A percentile compares a stretch with the other conserved stretches of the same genome.
Evolutionary conservation across 106 monocot species (phyloP).

Genomic region (Gastrodia elata): DNA sequence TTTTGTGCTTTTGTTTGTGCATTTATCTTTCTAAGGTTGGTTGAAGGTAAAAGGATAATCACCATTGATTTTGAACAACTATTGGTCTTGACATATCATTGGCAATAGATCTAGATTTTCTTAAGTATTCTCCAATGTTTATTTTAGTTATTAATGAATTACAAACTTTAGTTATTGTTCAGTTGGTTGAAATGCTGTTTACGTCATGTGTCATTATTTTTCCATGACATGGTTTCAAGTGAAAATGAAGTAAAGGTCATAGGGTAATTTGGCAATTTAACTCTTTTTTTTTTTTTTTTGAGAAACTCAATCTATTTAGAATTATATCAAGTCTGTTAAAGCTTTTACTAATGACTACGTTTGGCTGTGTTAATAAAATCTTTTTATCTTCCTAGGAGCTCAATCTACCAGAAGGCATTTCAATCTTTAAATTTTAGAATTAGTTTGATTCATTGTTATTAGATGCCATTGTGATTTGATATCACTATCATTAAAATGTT

Average conservation of each 20-base stretch:
- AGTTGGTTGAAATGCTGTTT: no score
- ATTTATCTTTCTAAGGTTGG: no score
- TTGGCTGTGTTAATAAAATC: not conserved
- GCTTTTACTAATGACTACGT: not conserved
- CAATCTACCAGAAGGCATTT: not conserved
- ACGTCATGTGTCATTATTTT: no score
- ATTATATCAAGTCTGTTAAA: not conserved
- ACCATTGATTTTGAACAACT: no score
- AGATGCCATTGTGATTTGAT: no score
- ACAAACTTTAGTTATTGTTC: not conserved
- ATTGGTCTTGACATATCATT: no score
- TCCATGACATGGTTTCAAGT: no score
- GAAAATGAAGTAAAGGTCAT: not conserved
- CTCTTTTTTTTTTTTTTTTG: not conserved
- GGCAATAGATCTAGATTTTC: no score
- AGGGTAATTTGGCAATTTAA: not conserved
- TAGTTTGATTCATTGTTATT: no score
- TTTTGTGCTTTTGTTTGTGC: no score
- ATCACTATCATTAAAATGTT: no score
- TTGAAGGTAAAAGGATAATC: no score
- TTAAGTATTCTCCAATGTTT: not conserved
- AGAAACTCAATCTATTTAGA: not conserved
- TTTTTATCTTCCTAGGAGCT: not conserved
- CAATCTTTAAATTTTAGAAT: not conserved
- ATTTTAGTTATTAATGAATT: not conserved